Base-by-base conservation (phyloP, 2,329 filamentous ascomycete species). In the Stagonosporopsis chrysanthemi region DNA sequence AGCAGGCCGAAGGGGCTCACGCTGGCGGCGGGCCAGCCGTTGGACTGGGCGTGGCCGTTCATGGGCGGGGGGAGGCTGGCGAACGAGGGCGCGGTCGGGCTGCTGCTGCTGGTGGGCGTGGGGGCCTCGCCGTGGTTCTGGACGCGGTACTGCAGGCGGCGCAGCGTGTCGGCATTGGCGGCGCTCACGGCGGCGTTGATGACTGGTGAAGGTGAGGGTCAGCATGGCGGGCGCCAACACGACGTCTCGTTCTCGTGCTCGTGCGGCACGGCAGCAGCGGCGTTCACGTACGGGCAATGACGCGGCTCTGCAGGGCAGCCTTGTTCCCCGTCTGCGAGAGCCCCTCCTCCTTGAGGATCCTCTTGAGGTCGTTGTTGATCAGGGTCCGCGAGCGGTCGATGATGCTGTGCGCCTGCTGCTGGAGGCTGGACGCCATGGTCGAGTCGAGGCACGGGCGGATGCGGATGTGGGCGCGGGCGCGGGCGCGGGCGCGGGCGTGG, bases 251-350 rank as follows among this genome's bases (percentile, higher is more conserved):
- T 61, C 38, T 22, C 36, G 4, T 29, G 28, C 28, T 6, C 28
- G 11, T 29, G 38, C 36, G 26, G 50, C 49, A 40, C 39, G 56
- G 56, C 43, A 46, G 61, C 56, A 49, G 53, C 60, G 43, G 53
- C 51, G 58, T 56, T 29, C 54, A 86, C 90, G 78, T 82, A 98
- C 95, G 85, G 57, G 86, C 81, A 62, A 89, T 86, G 60, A 97
- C 90, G 68, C 94, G 88, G 56, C 81, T 80, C 77, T 97, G 92
- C 58, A 98, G 81, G 39, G 90, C 85, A 31, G 87, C 86, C 81
- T 99, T 99, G 69, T 95, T 89, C 19, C 95, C 95, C 26, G 89
- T 90, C 64, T 86, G 84, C 33, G 96, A 81, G 23, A 56, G 42
- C 43, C 87, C 85, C 78, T 96, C 91, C 59, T 85, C 81, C 62